Base-by-base conservation (phyloP, 2,329 filamentous ascomycete species). In the Ceratocystis lukuohia region DNA sequence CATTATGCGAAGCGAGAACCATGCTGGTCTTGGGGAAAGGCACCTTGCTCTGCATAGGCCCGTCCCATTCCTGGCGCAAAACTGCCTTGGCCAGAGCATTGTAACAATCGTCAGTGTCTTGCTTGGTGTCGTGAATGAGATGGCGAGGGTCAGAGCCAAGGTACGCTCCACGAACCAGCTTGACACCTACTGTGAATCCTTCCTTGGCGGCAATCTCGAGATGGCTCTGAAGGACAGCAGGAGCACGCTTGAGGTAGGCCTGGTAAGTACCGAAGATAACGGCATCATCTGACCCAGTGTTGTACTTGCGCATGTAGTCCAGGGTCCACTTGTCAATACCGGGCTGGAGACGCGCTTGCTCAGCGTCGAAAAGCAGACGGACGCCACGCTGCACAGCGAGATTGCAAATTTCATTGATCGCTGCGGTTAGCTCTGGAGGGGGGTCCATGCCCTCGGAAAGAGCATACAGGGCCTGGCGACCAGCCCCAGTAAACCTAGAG, bases 1-100 rank as follows among this genome's bases (percentile, higher is more conserved):
- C 82, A 73, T 96, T 96, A 77, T 96, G 92, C 1, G 88, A 88
- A 5, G 91, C 92, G 17, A 96, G 80, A 28, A 96, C 84, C 28
- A 96, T 71, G 70, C 79, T 80, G 7, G 86, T 80, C 1, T 74
- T 74, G 0, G 86, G 86, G 72, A 86, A 88, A 25, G 74, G 67
- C 1, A 74, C 73, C 5, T 73, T 71, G 5, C 75, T 76, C 28
- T 74, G 71, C 15, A 80, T 73, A 7, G 80, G 73, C 1, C 76
- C 72, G 45, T 79, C 80, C 80, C 88, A 91, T 67, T 80, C 76
- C 66, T 84, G 81, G 20, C 80, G 81, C 65, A 96, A 78, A 5
- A 96, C 77, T 8, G 84, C 82, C 53, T 84, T 82, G 0, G 88
- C 81, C 65, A 93, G 83, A 5, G 79, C 80, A 73, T 96, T 84